Evolutionary conservation across 2,329 filamentous ascomycete species (phyloP).

Genomic region (Apiospora marii): DNA sequence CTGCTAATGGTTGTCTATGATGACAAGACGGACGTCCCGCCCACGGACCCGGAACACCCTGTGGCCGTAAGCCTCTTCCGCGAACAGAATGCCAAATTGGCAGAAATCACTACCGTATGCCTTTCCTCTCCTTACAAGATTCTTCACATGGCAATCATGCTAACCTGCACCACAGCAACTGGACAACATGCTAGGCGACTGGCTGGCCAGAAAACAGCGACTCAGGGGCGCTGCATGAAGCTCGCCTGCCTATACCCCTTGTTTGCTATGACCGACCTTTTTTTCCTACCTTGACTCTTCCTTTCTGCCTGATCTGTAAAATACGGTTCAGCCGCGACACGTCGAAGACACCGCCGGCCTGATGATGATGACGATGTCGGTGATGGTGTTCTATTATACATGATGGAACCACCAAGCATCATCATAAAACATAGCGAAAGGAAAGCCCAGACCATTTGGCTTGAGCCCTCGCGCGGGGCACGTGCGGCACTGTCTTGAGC

Average conservation of each 20-base stretch:
- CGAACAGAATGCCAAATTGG: conserved; percentile 85
- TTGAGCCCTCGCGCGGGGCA: background rate
- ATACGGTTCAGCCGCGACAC: background rate
- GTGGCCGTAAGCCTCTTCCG: conserved; percentile 82
- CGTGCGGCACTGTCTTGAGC: background rate
- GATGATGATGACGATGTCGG: background rate
- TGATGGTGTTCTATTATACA: background rate
- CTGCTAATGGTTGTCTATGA: conserved; percentile 89
- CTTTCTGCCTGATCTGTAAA: background rate
- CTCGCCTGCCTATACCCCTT: background rate
- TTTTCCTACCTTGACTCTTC: conserved; percentile 12
- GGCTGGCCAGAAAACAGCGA: conserved; percentile 77
- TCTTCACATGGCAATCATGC: background rate
- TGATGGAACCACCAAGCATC: background rate
- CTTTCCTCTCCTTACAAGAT: background rate
- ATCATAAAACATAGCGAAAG: background rate
- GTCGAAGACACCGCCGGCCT: background rate
- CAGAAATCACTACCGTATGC: conserved; percentile 81
- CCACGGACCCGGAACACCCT: conserved; percentile 84
- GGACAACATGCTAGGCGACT: conserved; percentile 85
- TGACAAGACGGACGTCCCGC: conserved; percentile 81
- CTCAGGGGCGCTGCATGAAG: conserved; percentile 52
- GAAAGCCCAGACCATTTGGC: background rate
- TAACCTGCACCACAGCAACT: conserved; percentile 64
- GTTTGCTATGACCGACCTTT: background rate